These are phyloP conservation scores for Scheffersomyces stambukii DNA, from an alignment of 1,139 yeast genomes.

Conservation along the genomic window DNA sequence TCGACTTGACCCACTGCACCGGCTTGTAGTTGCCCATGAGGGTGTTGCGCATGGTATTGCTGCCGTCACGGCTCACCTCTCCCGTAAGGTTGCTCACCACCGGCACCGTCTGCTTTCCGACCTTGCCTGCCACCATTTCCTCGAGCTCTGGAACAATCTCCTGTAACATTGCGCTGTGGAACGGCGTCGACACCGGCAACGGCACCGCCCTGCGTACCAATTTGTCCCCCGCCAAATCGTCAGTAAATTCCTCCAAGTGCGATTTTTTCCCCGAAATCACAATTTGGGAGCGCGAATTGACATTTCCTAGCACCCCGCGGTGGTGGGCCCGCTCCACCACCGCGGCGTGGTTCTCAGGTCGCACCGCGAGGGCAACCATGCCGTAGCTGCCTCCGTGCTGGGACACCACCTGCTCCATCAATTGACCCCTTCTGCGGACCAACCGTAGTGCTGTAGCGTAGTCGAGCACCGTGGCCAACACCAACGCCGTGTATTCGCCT, in stretches of 20 bases:
- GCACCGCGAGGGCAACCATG: conserved; percentile 36
- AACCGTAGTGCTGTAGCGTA: conserved; percentile 41
- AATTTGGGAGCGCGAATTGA: conserved; percentile 39
- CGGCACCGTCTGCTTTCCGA: conserved; percentile 18
- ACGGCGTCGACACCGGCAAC: conserved; percentile 51
- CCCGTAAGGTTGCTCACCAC: conserved; percentile 36
- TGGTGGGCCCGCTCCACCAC: conserved; percentile 17
- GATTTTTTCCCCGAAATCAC: conserved; percentile 41
- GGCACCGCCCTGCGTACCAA: neutral
- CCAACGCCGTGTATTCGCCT: conserved; percentile 54
- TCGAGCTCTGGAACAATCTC: conserved; percentile 32
- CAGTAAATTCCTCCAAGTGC: conserved; percentile 13
- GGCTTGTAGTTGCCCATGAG: conserved; percentile 37
- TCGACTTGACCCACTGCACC: conserved; percentile 39
- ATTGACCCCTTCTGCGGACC: conserved; percentile 48
- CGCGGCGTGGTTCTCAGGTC: conserved; percentile 15
- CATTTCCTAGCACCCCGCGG: conserved; percentile 32
- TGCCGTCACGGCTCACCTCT: conserved; percentile 12
- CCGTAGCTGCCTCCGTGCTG: conserved; percentile 19
- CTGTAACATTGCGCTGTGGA: conserved; percentile 41
- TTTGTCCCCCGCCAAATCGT: conserved; percentile 1
- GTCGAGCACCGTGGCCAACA: conserved; percentile 37
- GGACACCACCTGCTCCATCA: conserved; percentile 39
- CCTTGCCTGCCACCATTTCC: conserved; percentile 10
- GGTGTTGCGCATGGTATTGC: conserved; percentile 22